A percentile compares a stretch with the other conserved stretches of the same genome.
Conservation (phyloP, 805 yeast genomes). For the Candida tammaniensis region DNA sequence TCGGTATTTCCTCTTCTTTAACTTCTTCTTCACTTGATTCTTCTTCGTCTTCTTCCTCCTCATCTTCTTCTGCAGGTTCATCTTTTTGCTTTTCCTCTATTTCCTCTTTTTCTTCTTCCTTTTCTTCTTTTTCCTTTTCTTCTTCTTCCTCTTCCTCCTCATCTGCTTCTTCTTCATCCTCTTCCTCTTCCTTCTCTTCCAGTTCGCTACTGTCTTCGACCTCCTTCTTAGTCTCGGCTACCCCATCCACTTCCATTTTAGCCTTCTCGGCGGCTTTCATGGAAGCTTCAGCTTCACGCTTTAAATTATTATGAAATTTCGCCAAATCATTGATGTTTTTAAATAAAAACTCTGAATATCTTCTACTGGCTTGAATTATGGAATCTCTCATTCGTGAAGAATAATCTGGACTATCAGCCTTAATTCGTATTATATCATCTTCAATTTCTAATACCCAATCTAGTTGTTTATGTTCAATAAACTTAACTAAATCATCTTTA, state of each 20-base stretch:
- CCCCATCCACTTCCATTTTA: background rate
- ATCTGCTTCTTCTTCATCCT: background rate
- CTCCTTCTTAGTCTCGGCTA: constrained; percentile 6
- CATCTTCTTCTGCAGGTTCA: background rate
- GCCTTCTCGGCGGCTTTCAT: background rate
- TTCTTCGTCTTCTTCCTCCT: constrained; percentile 5
- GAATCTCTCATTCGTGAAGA: constrained; percentile 20
- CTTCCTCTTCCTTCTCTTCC: constrained; percentile 16
- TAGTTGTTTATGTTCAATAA: constrained; percentile 15
- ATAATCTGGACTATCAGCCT: constrained; percentile 17
- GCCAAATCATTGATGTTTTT: constrained; percentile 21
- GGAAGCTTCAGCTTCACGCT: constrained; percentile 1
- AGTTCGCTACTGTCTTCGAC: constrained; percentile 9
- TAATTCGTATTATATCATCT: constrained; percentile 19
- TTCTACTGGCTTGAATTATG: constrained; percentile 18
- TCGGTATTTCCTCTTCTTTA: constrained; percentile 11
- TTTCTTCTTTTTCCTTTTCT: constrained; percentile 1
- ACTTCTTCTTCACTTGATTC: constrained; percentile 12
- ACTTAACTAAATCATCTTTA: constrained; percentile 12
- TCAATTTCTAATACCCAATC: constrained; percentile 19
- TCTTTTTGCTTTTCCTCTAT: background rate
- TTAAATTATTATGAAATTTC: constrained; percentile 4
- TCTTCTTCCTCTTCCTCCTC: background rate
- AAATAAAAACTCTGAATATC: constrained; percentile 19
- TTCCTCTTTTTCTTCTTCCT: background rate